Conservation (phyloP, 2,329 filamentous ascomycete genomes). For the Lasiodiplodia gonubiensis region DNA sequence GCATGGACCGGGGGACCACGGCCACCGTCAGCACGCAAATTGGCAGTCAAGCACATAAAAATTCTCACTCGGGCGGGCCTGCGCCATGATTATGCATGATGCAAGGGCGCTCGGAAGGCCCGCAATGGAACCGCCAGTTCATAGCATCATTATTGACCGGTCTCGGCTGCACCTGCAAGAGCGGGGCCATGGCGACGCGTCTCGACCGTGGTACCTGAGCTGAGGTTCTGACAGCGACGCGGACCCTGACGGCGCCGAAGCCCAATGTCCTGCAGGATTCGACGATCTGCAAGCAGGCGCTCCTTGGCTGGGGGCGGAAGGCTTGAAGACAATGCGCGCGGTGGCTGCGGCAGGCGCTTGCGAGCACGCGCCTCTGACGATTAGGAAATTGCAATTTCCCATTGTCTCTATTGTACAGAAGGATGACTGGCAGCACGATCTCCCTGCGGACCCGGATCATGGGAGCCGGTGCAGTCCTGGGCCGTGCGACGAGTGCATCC, state of each 20-base stretch:
- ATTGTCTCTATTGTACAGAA: not conserved
- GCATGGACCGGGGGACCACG: not conserved
- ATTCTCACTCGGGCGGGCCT: not conserved
- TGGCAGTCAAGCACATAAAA: conserved; percentile 8
- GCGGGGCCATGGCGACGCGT: not conserved
- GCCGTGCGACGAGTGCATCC: not conserved
- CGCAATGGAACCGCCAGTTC: conserved; percentile 1
- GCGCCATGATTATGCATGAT: conserved; percentile 15
- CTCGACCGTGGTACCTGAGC: not conserved
- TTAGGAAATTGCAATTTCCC: not conserved
- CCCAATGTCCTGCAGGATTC: not conserved
- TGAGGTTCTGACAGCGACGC: not conserved
- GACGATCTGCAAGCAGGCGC: not conserved
- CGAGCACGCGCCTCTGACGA: not conserved
- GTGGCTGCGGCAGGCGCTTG: not conserved
- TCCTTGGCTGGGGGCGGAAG: not conserved
- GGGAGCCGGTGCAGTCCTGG: conserved; percentile 3
- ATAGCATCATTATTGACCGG: not conserved
- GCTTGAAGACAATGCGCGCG: conserved; percentile 1
- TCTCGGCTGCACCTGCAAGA: not conserved
- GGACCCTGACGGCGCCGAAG: not conserved
- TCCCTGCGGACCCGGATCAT: conserved; percentile 16
- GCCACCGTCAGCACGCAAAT: conserved; percentile 2
- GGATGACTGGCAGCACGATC: conserved; percentile 20
- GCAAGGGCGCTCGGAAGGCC: conserved; percentile 4